Evolutionary conservation across 805 yeast species (phyloP).

Genomic region (Pichia manshurica): DNA sequence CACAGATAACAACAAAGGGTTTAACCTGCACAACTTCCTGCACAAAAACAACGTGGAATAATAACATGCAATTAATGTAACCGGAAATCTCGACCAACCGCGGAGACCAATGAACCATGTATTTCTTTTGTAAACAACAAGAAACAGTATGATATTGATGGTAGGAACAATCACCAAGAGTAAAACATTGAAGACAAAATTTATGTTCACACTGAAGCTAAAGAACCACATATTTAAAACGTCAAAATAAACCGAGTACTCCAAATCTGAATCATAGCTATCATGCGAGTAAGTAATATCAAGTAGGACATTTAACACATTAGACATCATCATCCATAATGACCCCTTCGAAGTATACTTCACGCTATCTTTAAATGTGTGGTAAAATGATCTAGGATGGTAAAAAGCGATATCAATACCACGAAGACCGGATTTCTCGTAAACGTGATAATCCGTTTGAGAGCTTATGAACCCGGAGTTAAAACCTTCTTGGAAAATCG

Average conservation of each 20-base stretch:
- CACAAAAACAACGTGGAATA: constrained; percentile 33
- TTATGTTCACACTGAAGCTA: constrained; percentile 41
- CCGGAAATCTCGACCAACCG: constrained; percentile 53
- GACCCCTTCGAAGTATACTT: constrained; percentile 59
- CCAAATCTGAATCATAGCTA: constrained; percentile 10
- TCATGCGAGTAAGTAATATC: constrained; percentile 36
- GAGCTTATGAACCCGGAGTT: constrained; percentile 63
- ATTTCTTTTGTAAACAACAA: constrained; percentile 40
- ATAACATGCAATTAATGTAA: constrained; percentile 45
- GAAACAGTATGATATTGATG: constrained; percentile 39
- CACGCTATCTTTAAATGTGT: constrained; percentile 69
- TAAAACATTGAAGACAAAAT: constrained; percentile 48
- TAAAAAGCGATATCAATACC: constrained; percentile 90
- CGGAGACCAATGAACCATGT: constrained; percentile 42
- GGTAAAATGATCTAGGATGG: constrained; percentile 78
- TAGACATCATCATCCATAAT: constrained; percentile 79
- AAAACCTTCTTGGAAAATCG: constrained; percentile 82
- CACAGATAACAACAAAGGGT: constrained; percentile 49
- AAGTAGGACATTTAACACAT: constrained; percentile 54
- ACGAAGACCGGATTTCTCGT: constrained; percentile 58
- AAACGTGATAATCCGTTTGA: constrained; percentile 82
- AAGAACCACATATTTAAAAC: constrained; percentile 53
- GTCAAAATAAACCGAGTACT: constrained; percentile 60
- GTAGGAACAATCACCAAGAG: constrained; percentile 53
- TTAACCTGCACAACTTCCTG: constrained; percentile 35